Base-by-base conservation (phyloP, 257 asterid genomes). In the Ilex aquifolium region DNA sequence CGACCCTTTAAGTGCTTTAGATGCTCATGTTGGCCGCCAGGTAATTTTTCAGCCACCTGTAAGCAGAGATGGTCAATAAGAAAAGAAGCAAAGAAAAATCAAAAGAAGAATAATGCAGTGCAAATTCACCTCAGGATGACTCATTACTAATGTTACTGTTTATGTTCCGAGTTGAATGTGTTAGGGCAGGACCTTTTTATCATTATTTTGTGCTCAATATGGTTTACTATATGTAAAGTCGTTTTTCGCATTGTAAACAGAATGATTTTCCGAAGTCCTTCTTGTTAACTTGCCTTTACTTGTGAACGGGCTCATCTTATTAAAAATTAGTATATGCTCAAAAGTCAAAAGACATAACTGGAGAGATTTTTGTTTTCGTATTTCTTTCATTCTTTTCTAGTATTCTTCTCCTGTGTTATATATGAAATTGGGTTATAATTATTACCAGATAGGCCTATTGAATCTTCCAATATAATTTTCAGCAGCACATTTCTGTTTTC, bases 11-110 rank as follows among this genome's bases (percentile, higher is more conserved):
- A 93, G 99, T 77, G 99, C 99, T 76, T 80, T 93, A 29, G 99
- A 93, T 76, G 99, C 99, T 69, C 97, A 89, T 60, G 99, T 93
- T 70, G 99, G 87, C 63, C 90, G 95, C 44, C 96, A 93, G 93
- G 99, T 93, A 76, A 79, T 51, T 63, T 31, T 46, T 14, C 52
- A 46, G 42, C 8, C 8, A 36, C 42, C 5, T 8, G 0, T 36
- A 8, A 36, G 42, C 5, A 36, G 42, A 36, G 7, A 36, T 4
- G 8, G 42, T 36, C 7, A 36, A 4, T 36, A 36, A 36, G 42
- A 36, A 36, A 36, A 0, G 42, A 36, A 36, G 8, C 42, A 36
- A 36, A 36, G 42, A 36, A 36, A 36, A 36, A 36, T 36, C 0
- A 36, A 36, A 4, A 36, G 42, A 36, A 36, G 5, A 36, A 36